These are phyloP conservation scores for Fusarium hostae DNA, from an alignment of 2,329 filamentous ascomycete genomes.

Conservation along the genomic window DNA sequence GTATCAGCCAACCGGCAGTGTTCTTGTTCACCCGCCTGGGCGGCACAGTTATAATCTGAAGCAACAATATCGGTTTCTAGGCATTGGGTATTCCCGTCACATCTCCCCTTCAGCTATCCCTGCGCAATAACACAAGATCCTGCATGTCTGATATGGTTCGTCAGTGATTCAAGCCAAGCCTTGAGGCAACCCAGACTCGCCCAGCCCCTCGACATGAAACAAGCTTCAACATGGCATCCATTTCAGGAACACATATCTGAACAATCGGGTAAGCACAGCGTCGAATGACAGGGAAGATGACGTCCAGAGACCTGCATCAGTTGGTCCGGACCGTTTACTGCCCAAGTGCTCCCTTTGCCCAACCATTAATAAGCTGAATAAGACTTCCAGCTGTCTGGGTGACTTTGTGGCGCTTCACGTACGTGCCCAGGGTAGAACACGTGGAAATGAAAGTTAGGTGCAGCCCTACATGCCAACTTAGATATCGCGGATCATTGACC, in stretches of 20 bases:
- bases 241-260: neutral
- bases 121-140: neutral
- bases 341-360: neutral
- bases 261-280: neutral
- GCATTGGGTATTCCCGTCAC: neutral
- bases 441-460: constrained; percentile 5
- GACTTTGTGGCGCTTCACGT: neutral
- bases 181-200: constrained; percentile 2
- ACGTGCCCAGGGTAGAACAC: constrained; percentile 15
- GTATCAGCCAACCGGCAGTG: neutral
- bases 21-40: neutral
- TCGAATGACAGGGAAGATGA: constrained; percentile 7
- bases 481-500: constrained; percentile 19
- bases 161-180: constrained; percentile 16
- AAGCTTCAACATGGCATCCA: constrained; percentile 1
- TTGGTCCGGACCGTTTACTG: neutral
- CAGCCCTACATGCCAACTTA: constrained; percentile 20
- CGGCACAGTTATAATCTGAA: neutral
- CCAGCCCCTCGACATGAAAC: constrained; percentile 10
- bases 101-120: constrained; percentile 2
- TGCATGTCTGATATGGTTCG: constrained; percentile 11
- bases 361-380: neutral
- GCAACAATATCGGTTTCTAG: neutral
- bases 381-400: neutral
- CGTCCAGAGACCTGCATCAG: neutral